Conservation (phyloP, 108 stramenopile genomes). For the Stephanodiscus triporus region DNA sequence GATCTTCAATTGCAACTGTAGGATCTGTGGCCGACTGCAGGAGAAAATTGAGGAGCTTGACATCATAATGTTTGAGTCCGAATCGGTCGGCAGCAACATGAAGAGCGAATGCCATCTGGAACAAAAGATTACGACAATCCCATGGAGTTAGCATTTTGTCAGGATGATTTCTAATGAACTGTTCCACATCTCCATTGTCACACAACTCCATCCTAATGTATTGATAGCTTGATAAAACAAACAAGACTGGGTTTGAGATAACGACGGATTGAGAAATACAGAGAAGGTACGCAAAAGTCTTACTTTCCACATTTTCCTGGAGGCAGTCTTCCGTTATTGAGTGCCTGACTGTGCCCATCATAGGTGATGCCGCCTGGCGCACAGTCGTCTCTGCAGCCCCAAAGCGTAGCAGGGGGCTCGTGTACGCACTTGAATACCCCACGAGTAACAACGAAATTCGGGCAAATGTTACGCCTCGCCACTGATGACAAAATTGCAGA, state of each 20-base stretch:
- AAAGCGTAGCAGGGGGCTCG: constrained; percentile 63
- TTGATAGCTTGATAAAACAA: constrained; percentile 60
- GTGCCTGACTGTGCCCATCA: constrained; percentile 8
- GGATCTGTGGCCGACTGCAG: constrained; percentile 54
- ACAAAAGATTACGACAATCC: constrained; percentile 70
- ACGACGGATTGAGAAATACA: not conserved
- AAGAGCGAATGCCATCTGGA: constrained; percentile 95
- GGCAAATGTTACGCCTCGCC: constrained; percentile 83
- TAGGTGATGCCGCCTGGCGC: constrained; percentile 65
- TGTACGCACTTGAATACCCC: constrained; percentile 77
- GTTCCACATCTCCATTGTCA: constrained; percentile 91
- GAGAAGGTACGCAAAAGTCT: not conserved
- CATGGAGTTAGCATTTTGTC: constrained; percentile 43
- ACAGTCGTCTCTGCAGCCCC: constrained; percentile 68
- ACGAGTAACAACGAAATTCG: constrained; percentile 89
- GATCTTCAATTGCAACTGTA: constrained; percentile 27
- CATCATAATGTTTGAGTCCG: constrained; percentile 96
- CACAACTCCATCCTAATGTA: constrained; percentile 99
- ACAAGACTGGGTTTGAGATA: not conserved
- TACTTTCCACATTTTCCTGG: constrained; percentile 39
- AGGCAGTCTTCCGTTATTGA: not conserved
- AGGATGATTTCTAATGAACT: constrained; percentile 74
- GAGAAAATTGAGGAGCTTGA: constrained; percentile 98
- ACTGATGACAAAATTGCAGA: constrained; percentile 85
- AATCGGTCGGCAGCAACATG: constrained; percentile 82